Base-by-base conservation (phyloP, 1,139 yeast genomes). In the Yamadazyma membranifaciens region DNA sequence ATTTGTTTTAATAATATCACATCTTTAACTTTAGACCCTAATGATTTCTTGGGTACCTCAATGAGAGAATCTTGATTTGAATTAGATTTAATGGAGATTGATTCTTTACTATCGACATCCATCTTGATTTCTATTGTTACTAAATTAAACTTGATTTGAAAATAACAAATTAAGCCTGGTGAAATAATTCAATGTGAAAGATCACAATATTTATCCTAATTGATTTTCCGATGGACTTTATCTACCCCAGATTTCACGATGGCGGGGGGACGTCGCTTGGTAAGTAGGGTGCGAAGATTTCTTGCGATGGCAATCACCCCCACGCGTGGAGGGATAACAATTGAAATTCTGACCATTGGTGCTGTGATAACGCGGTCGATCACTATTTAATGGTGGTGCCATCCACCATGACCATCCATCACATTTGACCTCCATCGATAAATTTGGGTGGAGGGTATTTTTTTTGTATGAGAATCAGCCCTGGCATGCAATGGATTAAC, bases 1-100 rank as follows among this genome's bases (percentile, higher is more conserved):
- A 64, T 45, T 36, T 61, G 64, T 33, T 56, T 61, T 38, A 64
- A 45, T 31, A 20, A 20, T 9, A 36, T 7, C 10, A 28, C 10
- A 16, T 36, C 40, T 29, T 31, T 36, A 5, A 37, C 11, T n/a
- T 38, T 38, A 3, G 16, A 15, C 5, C 14, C 12, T 17, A 32
- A 11, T 9, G 30, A 9, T 20, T 20, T 20, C 24, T 20, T 20
- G 3, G 32, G 37, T 16, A 12, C 6, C 6, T 32, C 34, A 10
- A 11, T 12, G 11, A 33, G 6, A 4, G 36, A 33, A 15, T 33
- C 16, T 31, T 14, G 33, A 16, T 31, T 32, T 4, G 36, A 33
- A 5, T 20, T 20, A 7, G 9, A 33, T 12, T 33, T 16, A 9
- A 9, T 15, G 15, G 35, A 33, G 2, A 28, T 7, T 22, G 34